These are phyloP conservation scores for Trametes cubensis DNA, from an alignment of 768 basidiomycete genomes.

Conservation along the genomic window DNA sequence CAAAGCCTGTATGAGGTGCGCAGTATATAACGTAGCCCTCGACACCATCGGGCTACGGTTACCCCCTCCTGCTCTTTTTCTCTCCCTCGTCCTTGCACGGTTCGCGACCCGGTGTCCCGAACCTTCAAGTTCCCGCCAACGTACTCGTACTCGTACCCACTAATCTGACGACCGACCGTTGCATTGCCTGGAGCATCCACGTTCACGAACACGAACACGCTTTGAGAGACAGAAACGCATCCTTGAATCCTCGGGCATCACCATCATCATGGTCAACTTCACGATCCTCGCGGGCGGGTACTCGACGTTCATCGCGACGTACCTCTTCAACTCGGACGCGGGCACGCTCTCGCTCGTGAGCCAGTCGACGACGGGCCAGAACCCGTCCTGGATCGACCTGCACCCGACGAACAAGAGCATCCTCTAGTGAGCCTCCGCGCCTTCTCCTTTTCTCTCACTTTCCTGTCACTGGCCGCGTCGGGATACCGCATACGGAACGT, in stretches of 20 bases:
- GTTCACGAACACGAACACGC: not conserved
- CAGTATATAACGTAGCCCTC: conserved; percentile 4
- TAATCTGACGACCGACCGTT: not conserved
- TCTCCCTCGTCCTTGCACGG: conserved; percentile 1
- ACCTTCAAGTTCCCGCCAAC: not conserved
- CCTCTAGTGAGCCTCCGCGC: conserved; percentile 53
- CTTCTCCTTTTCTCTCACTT: too few relatives aligned
- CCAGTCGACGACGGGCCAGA: conserved; percentile 51
- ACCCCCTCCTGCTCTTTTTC: not conserved
- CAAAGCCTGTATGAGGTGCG: too few relatives aligned
- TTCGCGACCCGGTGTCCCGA: conserved; percentile 22
- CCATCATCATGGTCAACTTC: conserved; percentile 58
- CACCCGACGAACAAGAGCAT: conserved; percentile 61
- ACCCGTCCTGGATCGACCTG: conserved; percentile 62
- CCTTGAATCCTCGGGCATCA: too few relatives aligned
- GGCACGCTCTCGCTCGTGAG: conserved; percentile 49
- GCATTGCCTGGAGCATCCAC: not conserved
- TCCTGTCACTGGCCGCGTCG: too few relatives aligned
- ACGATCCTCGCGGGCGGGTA: conserved; percentile 73
- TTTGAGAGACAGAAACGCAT: too few relatives aligned
- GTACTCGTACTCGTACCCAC: not conserved
- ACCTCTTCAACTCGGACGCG: conserved; percentile 58
- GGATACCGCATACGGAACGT: too few relatives aligned
- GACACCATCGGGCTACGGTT: not conserved
- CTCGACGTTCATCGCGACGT: conserved; percentile 59